Conservation (phyloP, 106 monocot species). For the Dendrobium nobile region DNA sequence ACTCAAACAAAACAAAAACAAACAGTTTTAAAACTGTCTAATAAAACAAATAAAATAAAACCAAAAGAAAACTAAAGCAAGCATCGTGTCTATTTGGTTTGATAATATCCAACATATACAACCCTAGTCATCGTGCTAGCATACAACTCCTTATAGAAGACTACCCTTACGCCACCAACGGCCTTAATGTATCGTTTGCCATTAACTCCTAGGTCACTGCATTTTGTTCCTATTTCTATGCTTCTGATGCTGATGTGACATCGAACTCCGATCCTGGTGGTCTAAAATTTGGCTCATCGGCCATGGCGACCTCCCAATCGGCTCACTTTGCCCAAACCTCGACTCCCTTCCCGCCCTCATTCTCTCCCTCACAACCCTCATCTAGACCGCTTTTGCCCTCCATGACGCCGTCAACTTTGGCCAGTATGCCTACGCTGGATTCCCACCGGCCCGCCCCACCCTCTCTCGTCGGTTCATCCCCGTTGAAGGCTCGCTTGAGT, state of each 20-base stretch:
- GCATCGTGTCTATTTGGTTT: too few species aligned
- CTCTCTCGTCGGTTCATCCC: slow-evolving; percentile 43
- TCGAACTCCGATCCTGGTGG: slow-evolving; percentile 64
- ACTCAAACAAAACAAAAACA: too few species aligned
- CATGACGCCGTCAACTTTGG: slow-evolving; percentile 73
- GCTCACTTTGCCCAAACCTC: slow-evolving; percentile 25
- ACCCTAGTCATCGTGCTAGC: slow-evolving; percentile 21
- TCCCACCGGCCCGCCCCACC: slow-evolving; percentile 53
- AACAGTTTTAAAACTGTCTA: too few species aligned
- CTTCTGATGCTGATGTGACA: slow-evolving; percentile 28
- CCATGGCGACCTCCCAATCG: slow-evolving; percentile 40
- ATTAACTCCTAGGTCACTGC: slow-evolving; percentile 41
- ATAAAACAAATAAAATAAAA: too few species aligned
- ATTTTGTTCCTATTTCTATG: slow-evolving; percentile 46
- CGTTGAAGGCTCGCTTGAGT: slow-evolving; percentile 26
- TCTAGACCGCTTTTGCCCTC: slow-evolving; percentile 69
- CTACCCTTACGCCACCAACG: slow-evolving; percentile 63
- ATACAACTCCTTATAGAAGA: slow-evolving; percentile 42
- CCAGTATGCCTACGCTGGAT: slow-evolving; percentile 63
- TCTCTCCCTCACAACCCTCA: slow-evolving; percentile 34
- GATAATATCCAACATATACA: too few species aligned
- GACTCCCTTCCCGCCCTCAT: slow-evolving; percentile 23
- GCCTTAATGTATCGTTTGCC: slow-evolving; percentile 56
- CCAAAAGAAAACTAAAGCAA: too few species aligned
- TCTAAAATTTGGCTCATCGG: slow-evolving; percentile 36